Percentiles rank a stretch among this genome's conserved stretches.
These are phyloP conservation scores for Scutellaria barbata DNA, from an alignment of 257 asterid genomes.

Conservation along the genomic window DNA sequence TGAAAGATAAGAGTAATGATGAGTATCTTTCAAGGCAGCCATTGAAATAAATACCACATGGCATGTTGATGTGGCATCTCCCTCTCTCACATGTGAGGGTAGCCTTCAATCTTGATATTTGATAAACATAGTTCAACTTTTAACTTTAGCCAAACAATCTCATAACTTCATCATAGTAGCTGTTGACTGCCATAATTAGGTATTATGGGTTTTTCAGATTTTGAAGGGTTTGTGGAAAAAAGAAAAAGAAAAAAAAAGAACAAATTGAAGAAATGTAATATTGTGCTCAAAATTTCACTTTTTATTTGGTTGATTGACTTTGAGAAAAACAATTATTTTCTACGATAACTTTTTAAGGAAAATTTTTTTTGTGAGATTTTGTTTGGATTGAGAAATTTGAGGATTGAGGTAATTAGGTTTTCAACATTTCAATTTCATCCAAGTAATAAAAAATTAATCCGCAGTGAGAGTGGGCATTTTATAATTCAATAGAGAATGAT, in stretches of 20 bases:
- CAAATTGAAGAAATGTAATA: neutral
- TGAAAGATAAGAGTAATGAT: conserved; percentile 17
- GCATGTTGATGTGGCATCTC: conserved; percentile 25
- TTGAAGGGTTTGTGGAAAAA: neutral
- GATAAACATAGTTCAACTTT: conserved; percentile 9
- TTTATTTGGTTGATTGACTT: no score
- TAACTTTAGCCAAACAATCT: conserved; percentile 5
- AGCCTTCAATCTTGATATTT: neutral
- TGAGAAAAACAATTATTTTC: no score
- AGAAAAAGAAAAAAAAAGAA: no score
- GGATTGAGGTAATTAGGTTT: no score
- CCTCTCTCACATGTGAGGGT: conserved; percentile 30
- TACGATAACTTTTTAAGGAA: no score
- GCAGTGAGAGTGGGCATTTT: no score
- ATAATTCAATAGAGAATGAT: no score
- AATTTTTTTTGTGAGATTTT: no score
- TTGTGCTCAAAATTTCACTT: no score
- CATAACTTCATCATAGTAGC: conserved; percentile 34
- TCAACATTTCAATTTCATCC: no score
- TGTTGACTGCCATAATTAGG: conserved; percentile 37
- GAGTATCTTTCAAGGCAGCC: conserved; percentile 35
- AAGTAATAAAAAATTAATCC: no score
- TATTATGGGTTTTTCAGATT: conserved; percentile 17
- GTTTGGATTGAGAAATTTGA: no score
- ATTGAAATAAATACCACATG: conserved; percentile 46